Base-by-base conservation (phyloP, 495 filamentous ascomycete genomes). In the Podospora bellae-mahoneyi region DNA sequence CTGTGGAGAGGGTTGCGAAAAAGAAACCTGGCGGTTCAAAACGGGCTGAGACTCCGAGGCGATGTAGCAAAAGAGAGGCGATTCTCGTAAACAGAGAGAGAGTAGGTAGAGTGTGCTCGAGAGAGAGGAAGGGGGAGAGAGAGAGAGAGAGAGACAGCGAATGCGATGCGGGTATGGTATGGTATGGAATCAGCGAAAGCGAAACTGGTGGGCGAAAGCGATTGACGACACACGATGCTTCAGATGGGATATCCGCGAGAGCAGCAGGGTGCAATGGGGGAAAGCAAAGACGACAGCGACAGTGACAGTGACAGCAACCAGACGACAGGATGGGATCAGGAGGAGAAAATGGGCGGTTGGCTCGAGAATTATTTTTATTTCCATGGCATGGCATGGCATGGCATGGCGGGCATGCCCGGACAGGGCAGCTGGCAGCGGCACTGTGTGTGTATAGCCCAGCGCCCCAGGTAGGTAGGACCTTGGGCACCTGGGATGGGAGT, bases 291-390 rank as follows among this genome's bases (percentile, higher is more conserved):
- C 60, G 58, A 60, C 64, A 62, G 59, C 53, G 55, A 44, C 32
- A 65, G 48, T 19, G 9, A 48, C 27, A 64, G 30, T 66, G 64
- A 68, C 56, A 39, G 64, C 32, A 62, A 61, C 55, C 60, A 60
- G 58, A 54, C 64, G 30, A 55, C 56, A 59, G 60, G 53, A 54
- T 53, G 54, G 60, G 20, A 28, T 39, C 56, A 48, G 68, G 65
- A 61, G 44, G 62, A 64, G 60, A 64, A 66, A 30, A 66, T 56
- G 56, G 67, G 66, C 64, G 68, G 74, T 71, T 77, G 69, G 71
- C 65, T 48, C 54, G 65, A 73, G 69, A 74, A 76, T 76, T 76
- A 77, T 77, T 77, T 77, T 73, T 73, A 73, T 75, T 73, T 72
- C 64, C 69, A 56, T 63, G 67, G 64, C 70, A 59, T 69, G 66